Percentiles rank a stretch among this genome's conserved stretches.
Conservation (phyloP, 2,329 filamentous ascomycete species). For the Phialophora chinensis region DNA sequence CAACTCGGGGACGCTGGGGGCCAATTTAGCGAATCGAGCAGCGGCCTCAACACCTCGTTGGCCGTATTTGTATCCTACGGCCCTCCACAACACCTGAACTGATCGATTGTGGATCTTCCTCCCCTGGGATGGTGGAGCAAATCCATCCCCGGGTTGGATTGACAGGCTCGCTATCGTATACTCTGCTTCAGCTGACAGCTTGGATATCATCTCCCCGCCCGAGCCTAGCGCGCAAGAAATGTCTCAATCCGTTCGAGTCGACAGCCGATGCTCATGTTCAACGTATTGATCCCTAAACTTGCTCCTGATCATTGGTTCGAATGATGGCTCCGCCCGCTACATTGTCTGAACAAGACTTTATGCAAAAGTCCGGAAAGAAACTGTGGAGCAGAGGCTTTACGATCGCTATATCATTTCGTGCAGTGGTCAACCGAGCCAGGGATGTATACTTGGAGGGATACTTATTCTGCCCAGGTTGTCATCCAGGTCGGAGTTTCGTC, state of each 20-base stretch:
- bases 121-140: not conserved
- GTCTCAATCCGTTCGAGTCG: not conserved
- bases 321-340: not conserved
- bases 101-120: not conserved
- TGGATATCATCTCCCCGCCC: not conserved
- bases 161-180: not conserved
- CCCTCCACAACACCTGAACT: not conserved
- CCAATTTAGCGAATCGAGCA: not conserved
- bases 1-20: not conserved
- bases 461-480: constrained; percentile 4
- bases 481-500: not conserved
- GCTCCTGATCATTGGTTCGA: not conserved
- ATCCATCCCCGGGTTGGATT: not conserved
- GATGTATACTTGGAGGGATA: not conserved
- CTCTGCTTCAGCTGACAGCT: not conserved
- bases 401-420: not conserved
- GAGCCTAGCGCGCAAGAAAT: not conserved
- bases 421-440: not conserved
- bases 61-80: not conserved
- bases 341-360: not conserved
- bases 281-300: not conserved
- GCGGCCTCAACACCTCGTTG: not conserved
- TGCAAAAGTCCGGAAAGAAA: not conserved
- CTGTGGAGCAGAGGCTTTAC: not conserved
- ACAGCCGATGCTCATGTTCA: not conserved